Base-by-base conservation (phyloP, 331 rosid species). In the Malus hybrid region DNA sequence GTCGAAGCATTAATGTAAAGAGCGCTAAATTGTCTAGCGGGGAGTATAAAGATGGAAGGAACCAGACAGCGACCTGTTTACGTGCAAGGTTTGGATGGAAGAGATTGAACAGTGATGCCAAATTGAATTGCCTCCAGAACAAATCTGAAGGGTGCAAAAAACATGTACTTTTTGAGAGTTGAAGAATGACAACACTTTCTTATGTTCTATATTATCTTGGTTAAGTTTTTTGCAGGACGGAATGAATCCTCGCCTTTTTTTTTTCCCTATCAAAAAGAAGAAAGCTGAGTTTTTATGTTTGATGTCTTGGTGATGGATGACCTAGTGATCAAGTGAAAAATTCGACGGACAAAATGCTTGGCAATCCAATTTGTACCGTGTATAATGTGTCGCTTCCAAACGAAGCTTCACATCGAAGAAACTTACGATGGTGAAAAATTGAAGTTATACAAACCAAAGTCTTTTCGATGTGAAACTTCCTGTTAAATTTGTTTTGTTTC, bases 1-100 rank as follows among this genome's bases (percentile, higher is more conserved):
- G 75, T 36, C 22, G 66, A 58, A 72, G 56, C 67, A 72, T 57
- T 58, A 9, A 72, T 30, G 68, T 18, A 64, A 64, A 32, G 68
- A 36, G 39, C 26, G 4, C 39, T 15, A 58, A 20, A 15, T 57
- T 24, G 22, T 72, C 66, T 3, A 5, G 16, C 7, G 20, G 55
- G 66, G 36, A 34, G 67, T 20, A 36, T 56, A 20, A 34, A 14
- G 50, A 58, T 57, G 2, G 10, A 52, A 57, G 29, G 39, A 36
- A 22, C 24, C 26, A 22, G 26, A 15, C 50, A 14, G 16, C 22
- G 66, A 22, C 24, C 24, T 56, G 66, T 32, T 55, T 22, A 57
- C 4, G 29, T 39, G 60, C 3, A 18, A 39, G 36, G 68, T 16
- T 10, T 24, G 57, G 77, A 36, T 20, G 42, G 50, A 58, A 60